Evolutionary conservation across 495 filamentous ascomycete genomes (phyloP).

Genomic region (Corynascus novoguineensis): DNA sequence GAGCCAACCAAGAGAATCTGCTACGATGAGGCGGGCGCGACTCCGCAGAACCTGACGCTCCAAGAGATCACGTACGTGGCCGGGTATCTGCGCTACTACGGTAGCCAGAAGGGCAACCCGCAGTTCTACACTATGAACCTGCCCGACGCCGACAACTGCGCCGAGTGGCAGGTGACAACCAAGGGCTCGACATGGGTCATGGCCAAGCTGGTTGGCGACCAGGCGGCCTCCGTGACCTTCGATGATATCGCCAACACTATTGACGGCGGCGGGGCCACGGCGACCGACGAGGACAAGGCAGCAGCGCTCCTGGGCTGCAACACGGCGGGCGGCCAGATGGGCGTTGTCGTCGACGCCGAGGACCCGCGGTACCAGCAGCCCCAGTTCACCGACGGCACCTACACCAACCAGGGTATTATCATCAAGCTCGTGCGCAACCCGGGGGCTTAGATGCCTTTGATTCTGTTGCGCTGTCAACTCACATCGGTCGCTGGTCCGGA

Average conservation of each 20-base stretch:
- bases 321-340: not conserved
- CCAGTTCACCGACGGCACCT: not conserved
- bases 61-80: not conserved
- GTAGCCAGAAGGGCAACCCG: not conserved
- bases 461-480: too few species aligned
- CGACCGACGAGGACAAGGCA: not conserved
- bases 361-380: not conserved
- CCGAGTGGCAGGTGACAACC: not conserved
- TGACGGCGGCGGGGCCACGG: too few species aligned
- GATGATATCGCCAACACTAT: not conserved
- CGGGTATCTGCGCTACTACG: not conserved
- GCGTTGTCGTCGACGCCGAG: not conserved
- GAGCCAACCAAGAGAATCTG: not conserved
- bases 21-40: not conserved
- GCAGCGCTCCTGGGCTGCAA: not conserved
- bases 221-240: not conserved
- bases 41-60: not conserved
- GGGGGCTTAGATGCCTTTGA: too few species aligned
- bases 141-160: not conserved
- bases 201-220: not conserved
- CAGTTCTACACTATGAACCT: not conserved
- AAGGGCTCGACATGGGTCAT: not conserved
- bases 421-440: slow-evolving; percentile 1
- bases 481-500: too few species aligned
- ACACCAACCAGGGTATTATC: not conserved